Evolutionary conservation across 306 rosid genomes (phyloP).

Genomic region (Fragaria ananassa): DNA sequence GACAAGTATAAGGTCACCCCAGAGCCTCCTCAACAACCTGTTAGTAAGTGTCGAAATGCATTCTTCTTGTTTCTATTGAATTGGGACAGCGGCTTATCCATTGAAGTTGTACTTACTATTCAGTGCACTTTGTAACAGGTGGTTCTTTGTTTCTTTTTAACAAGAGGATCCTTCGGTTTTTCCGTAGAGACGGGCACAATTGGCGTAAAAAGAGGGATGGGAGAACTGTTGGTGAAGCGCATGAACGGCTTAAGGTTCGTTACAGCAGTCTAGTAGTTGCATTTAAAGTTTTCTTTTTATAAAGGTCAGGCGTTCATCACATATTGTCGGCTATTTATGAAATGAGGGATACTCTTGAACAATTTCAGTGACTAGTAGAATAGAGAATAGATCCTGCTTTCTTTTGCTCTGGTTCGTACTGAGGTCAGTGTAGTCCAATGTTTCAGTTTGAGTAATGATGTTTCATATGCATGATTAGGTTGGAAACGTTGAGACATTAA

Average conservation of each 20-base stretch:
- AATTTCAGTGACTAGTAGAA: background rate
- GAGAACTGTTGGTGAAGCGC: constrained; percentile 87
- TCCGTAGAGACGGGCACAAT: constrained; percentile 85
- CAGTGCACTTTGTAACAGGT: constrained; percentile 45
- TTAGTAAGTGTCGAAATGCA: constrained; percentile 36
- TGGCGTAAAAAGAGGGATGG: constrained; percentile 98
- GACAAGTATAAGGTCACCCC: constrained; percentile 61
- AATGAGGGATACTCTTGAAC: background rate
- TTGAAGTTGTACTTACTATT: constrained; percentile 12
- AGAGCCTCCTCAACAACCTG: constrained; percentile 55
- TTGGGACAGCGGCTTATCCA: constrained; percentile 1
- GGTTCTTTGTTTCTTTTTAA: constrained; percentile 81
- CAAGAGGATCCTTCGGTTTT: constrained; percentile 86
- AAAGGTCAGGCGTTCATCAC: constrained; percentile 8
- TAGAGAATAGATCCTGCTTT: constrained; percentile 2
- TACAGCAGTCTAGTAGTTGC: constrained; percentile 13
- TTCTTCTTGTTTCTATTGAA: background rate
- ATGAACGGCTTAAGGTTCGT: constrained; percentile 90
- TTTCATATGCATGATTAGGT: constrained; percentile 54
- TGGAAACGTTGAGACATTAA: constrained; percentile 79
- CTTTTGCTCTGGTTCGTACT: constrained; percentile 1
- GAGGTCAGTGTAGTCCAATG: constrained; percentile 18
- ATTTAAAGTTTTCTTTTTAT: constrained; percentile 6
- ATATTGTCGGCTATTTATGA: background rate
- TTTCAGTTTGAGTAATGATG: constrained; percentile 25